These are phyloP conservation scores for Carex parvula DNA, from an alignment of 176 grass and related monocot species.

Conservation along the genomic window DNA sequence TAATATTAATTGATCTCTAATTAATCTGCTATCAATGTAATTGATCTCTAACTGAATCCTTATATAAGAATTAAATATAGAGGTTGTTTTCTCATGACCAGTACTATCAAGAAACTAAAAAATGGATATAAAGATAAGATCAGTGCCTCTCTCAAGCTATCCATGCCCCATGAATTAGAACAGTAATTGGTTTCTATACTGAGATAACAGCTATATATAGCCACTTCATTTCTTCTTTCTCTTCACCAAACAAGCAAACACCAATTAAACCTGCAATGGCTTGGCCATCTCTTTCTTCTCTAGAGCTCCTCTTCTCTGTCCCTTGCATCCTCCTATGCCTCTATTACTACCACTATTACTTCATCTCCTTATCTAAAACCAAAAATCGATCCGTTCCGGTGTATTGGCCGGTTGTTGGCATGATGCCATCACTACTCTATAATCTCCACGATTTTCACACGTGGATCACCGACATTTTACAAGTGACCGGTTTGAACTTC, in stretches of 20 bases:
- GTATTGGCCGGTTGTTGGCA: slow-evolving; percentile 60
- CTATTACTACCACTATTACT: slow-evolving; percentile 31
- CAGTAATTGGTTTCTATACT: slow-evolving; percentile 1
- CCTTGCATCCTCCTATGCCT: slow-evolving; percentile 17
- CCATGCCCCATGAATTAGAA: not conserved
- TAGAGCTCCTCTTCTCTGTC: slow-evolving; percentile 28
- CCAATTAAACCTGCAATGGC: not conserved
- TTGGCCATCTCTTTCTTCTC: slow-evolving; percentile 13
- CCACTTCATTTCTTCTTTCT: not conserved
- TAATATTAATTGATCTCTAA: too few species aligned
- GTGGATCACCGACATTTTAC: slow-evolving; percentile 42
- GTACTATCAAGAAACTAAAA: not conserved
- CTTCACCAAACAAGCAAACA: not conserved
- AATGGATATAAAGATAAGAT: slow-evolving; percentile 1
- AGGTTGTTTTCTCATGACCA: not conserved
- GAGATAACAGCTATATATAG: not conserved
- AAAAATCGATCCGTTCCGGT: slow-evolving; percentile 34
- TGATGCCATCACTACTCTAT: slow-evolving; percentile 49
- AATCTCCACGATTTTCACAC: slow-evolving; percentile 50
- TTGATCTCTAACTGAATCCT: too few species aligned
- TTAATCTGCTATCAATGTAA: too few species aligned
- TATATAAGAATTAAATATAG: not conserved
- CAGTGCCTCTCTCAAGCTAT: not conserved
- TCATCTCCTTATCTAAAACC: slow-evolving; percentile 22
- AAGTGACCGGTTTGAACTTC: slow-evolving; percentile 41